Percentiles rank a stretch among this genome's conserved stretches.
Conservation (phyloP, 805 yeast genomes). For the Myxozyma neglecta region DNA sequence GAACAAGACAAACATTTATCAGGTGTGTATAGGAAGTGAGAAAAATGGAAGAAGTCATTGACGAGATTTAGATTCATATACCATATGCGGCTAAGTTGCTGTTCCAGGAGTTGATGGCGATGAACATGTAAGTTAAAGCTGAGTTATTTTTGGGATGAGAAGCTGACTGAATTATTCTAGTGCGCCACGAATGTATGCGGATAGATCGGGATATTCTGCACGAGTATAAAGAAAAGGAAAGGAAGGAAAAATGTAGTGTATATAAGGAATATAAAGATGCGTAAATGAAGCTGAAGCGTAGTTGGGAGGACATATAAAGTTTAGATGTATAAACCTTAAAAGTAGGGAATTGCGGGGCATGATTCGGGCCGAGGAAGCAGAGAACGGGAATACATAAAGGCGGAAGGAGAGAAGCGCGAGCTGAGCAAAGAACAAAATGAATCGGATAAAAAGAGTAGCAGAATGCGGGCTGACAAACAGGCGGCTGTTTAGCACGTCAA, state of each 20-base stretch:
- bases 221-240: not conserved
- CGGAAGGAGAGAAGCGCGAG: not conserved
- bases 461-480: not conserved
- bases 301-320: not conserved
- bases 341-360: not conserved
- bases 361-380: not conserved
- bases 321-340: not conserved
- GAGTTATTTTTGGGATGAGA: not conserved
- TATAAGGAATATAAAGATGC: not conserved
- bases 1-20: conserved; percentile 96
- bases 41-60: not conserved
- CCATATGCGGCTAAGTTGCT: conserved; percentile 98
- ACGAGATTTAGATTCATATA: conserved; percentile 52
- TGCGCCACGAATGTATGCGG: conserved; percentile 89
- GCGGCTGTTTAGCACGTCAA: not conserved
- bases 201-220: conserved; percentile 62
- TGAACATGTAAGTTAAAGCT: conserved; percentile 66
- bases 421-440: not conserved
- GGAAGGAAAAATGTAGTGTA: not conserved
- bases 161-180: not conserved
- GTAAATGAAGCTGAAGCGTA: not conserved
- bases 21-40: conserved; percentile 39
- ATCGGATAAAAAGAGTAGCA: not conserved
- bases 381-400: not conserved
- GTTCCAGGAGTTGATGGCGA: conserved; percentile 99